Evolutionary conservation across 2,329 filamentous ascomycete species (phyloP).

Genomic region (Trichoderma harzianum): DNA sequence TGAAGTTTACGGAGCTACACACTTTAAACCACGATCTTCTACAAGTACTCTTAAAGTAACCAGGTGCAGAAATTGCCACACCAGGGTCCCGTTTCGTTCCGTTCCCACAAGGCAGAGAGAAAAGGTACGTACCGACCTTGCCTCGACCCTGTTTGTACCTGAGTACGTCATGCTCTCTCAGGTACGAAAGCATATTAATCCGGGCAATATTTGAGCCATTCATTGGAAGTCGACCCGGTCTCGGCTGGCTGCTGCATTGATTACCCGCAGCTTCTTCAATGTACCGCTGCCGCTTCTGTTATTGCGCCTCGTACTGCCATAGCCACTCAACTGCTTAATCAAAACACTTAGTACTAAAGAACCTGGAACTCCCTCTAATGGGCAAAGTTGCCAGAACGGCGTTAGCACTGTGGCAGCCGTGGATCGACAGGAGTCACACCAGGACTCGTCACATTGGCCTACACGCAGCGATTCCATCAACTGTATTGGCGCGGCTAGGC

Average conservation of each 20-base stretch:
- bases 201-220: neutral
- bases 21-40: accelerated
- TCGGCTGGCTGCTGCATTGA: neutral
- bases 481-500: neutral
- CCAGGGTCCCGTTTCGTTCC: neutral
- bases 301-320: neutral
- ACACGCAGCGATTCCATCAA: neutral
- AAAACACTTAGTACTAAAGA: no score
- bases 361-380: neutral
- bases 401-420: neutral
- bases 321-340: neutral
- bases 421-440: slow-evolving; percentile 14
- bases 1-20: neutral
- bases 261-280: slow-evolving; percentile 1
- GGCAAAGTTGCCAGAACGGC: neutral
- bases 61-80: neutral
- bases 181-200: slow-evolving; percentile 10
- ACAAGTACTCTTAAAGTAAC: neutral
- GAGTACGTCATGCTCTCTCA: neutral
- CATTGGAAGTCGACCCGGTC: neutral
- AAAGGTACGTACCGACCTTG: neutral
- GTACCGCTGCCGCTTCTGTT: neutral
- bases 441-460: neutral
- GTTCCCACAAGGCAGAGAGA: neutral
- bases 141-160: neutral